Conservation (phyloP, 2,329 filamentous ascomycete genomes). For the Microcyclosporella mali region DNA sequence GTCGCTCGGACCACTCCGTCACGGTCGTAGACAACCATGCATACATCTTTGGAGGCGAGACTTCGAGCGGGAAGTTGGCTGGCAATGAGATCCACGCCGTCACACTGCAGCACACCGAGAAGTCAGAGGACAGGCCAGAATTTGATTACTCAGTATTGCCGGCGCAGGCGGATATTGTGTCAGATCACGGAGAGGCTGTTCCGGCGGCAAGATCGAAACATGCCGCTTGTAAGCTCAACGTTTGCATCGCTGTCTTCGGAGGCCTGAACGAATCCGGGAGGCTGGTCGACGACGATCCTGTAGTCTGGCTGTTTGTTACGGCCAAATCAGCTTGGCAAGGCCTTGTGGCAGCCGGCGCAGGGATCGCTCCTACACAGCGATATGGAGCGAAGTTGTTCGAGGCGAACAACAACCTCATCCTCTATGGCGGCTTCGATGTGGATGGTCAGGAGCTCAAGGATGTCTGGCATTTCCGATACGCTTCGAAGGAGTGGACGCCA, state of each 20-base stretch:
- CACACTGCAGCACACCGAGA: constrained; percentile 28
- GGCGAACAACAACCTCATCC: constrained; percentile 25
- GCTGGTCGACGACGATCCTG: constrained; percentile 32
- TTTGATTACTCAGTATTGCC: constrained; percentile 39
- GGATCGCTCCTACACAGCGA: constrained; percentile 24
- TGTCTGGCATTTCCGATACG: constrained; percentile 28
- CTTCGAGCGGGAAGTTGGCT: constrained; percentile 31
- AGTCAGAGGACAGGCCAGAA: constrained; percentile 29
- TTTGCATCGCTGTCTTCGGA: constrained; percentile 37
- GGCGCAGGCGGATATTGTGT: constrained; percentile 32
- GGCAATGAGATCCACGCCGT: constrained; percentile 40
- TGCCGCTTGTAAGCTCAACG: constrained; percentile 36
- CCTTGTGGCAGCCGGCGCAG: constrained; percentile 19
- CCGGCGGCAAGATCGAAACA: constrained; percentile 35
- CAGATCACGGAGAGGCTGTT: constrained; percentile 30
- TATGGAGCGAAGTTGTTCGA: constrained; percentile 25
- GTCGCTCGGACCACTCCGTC: constrained; percentile 35
- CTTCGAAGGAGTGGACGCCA: constrained; percentile 23
- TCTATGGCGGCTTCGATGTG: constrained; percentile 25
- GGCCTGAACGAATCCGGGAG: constrained; percentile 31
- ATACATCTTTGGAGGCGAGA: constrained; percentile 41
- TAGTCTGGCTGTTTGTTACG: constrained; percentile 39
- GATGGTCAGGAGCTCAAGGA: constrained; percentile 24
- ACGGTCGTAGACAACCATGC: constrained; percentile 38
- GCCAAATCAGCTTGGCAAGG: constrained; percentile 27